A percentile compares a stretch with the other conserved stretches of the same genome.
These are phyloP conservation scores for Harringtonia aguacate DNA, from an alignment of 2,329 filamentous ascomycete species.

Conservation along the genomic window DNA sequence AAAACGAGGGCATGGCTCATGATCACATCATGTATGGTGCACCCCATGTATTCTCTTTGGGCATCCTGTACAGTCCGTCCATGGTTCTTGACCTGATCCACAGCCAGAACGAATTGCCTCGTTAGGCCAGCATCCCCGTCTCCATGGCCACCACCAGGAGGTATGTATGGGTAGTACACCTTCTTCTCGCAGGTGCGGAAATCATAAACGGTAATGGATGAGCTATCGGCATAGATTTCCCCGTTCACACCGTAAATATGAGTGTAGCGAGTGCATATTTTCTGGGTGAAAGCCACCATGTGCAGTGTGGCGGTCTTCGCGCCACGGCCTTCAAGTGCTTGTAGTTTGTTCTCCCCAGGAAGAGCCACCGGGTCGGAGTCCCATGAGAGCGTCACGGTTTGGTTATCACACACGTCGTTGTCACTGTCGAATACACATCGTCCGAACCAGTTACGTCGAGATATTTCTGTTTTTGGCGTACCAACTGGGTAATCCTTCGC, in stretches of 20 bases:
- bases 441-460: slow-evolving; percentile 65
- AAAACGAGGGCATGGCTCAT: slow-evolving; percentile 88
- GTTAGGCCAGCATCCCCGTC: slow-evolving; percentile 74
- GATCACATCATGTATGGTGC: slow-evolving; percentile 77
- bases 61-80: slow-evolving; percentile 56
- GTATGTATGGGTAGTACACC: slow-evolving; percentile 48
- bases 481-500: slow-evolving; percentile 41
- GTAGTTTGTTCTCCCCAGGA: too few species aligned
- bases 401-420: slow-evolving; percentile 91
- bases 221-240: slow-evolving; percentile 77
- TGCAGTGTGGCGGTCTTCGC: slow-evolving; percentile 85
- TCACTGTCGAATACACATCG: slow-evolving; percentile 91
- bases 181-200: slow-evolving; percentile 49
- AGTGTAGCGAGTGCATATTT: slow-evolving; percentile 77
- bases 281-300: slow-evolving; percentile 85
- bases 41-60: slow-evolving; percentile 67
- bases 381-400: slow-evolving; percentile 81
- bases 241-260: slow-evolving; percentile 78
- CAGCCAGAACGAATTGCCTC: slow-evolving; percentile 71
- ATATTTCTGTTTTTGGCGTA: slow-evolving; percentile 35
- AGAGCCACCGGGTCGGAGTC: slow-evolving; percentile 56
- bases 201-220: slow-evolving; percentile 63
- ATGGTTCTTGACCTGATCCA: slow-evolving; percentile 66
- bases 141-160: slow-evolving; percentile 57
- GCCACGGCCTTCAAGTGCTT: too few species aligned